Percentiles rank a stretch among this genome's conserved stretches.
phyloP scores from a whole-genome alignment of 2,329 filamentous ascomycete genomes.

The Pseudophaeomoniella oleicola region DNA sequence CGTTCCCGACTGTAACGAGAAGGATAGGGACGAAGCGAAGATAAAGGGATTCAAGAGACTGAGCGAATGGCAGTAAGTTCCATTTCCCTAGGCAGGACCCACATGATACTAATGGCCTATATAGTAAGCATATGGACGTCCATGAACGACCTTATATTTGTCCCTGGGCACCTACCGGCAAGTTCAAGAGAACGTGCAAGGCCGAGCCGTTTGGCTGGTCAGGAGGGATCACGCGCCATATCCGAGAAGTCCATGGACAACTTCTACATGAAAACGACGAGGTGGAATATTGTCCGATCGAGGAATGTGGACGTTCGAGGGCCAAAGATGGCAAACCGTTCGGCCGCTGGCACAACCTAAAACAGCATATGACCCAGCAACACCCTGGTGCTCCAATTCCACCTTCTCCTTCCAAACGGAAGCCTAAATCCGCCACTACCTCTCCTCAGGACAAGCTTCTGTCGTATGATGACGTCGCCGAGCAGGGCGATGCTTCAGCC shows the following conservation, averaged over 20 bases:
- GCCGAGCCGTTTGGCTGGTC: slow-evolving; percentile 77
- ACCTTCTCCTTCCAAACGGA: no score
- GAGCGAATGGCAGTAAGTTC: slow-evolving; percentile 83
- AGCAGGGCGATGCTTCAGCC: no score
- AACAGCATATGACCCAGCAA: neutral
- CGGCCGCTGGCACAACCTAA: neutral
- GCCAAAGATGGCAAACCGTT: neutral
- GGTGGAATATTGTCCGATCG: slow-evolving; percentile 63
- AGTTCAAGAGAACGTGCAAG: slow-evolving; percentile 43
- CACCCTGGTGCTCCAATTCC: neutral
- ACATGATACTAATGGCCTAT: slow-evolving; percentile 7
- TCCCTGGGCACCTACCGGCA: slow-evolving; percentile 66
- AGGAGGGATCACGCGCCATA: slow-evolving; percentile 74
- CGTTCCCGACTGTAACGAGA: slow-evolving; percentile 61
- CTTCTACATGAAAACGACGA: slow-evolving; percentile 79
- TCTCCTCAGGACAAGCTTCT: no score
- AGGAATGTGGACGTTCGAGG: slow-evolving; percentile 65
- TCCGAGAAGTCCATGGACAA: slow-evolving; percentile 84
- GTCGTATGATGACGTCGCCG: no score
- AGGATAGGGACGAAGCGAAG: slow-evolving; percentile 51
- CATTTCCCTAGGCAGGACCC: slow-evolving; percentile 7
- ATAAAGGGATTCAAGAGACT: slow-evolving; percentile 63
- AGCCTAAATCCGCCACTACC: no score
- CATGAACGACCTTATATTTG: slow-evolving; percentile 91
- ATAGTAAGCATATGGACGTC: slow-evolving; percentile 95